phyloP scores from a whole-genome alignment of 1,284 basidiomycete species.

The Papiliotrema terrestris region DNA sequence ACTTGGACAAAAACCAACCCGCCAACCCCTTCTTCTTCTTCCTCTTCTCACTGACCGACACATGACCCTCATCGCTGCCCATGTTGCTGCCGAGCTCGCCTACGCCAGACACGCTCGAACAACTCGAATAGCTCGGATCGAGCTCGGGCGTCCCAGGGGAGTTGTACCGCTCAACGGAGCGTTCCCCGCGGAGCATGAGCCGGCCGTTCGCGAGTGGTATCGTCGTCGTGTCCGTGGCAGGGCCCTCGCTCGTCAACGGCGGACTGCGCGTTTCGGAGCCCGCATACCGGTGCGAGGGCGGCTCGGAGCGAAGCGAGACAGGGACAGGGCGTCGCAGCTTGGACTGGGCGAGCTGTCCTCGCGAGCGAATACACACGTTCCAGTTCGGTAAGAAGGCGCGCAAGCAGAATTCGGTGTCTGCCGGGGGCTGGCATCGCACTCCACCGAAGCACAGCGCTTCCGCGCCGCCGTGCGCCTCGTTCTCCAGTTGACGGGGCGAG shows the following conservation, averaged over 20 bases:
- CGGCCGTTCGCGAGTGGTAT: not conserved
- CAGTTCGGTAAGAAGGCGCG: constrained; percentile 31
- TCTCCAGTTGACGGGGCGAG: not conserved
- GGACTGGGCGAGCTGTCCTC: constrained; percentile 15
- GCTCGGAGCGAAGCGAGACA: not conserved
- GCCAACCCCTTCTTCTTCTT: not conserved
- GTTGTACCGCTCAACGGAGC: not conserved
- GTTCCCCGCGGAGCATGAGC: not conserved
- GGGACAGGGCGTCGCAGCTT: not conserved
- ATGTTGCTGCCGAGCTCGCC: not conserved
- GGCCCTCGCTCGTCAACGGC: not conserved
- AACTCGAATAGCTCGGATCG: constrained; percentile 20
- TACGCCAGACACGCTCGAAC: constrained; percentile 15
- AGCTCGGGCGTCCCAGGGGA: constrained; percentile 32
- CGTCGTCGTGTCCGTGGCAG: not conserved
- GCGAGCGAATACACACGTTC: constrained; percentile 22
- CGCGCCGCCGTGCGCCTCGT: constrained; percentile 16
- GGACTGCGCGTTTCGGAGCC: not conserved
- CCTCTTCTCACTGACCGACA: not conserved
- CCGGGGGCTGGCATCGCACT: constrained; percentile 11
- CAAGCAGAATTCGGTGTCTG: constrained; percentile 6
- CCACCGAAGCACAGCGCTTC: constrained; percentile 37
- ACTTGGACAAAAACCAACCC: not conserved
- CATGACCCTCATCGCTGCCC: not conserved
- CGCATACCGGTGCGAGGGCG: not conserved